Evolutionary conservation across 352 stramenopile genomes (phyloP).

Genomic region (Globisporangium acanthophoron): DNA sequence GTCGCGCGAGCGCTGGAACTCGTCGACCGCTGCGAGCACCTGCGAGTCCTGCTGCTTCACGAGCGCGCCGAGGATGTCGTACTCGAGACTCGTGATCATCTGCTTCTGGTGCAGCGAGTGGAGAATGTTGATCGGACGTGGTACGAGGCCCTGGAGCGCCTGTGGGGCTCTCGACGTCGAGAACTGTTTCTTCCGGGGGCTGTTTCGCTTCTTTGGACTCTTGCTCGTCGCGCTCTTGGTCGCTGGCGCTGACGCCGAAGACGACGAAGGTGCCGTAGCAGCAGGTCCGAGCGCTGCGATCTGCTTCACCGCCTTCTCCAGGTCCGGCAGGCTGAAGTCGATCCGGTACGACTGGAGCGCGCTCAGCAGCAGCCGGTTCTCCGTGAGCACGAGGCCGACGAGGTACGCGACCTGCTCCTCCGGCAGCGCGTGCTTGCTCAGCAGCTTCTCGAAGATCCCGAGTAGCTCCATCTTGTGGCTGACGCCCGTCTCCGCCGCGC

Average conservation of each 20-base stretch:
- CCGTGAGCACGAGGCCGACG: constrained; percentile 37
- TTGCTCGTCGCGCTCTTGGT: neutral
- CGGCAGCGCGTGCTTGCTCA: constrained; percentile 52
- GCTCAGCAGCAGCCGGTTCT: constrained; percentile 49
- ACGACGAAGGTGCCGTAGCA: neutral
- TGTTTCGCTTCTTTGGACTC: constrained; percentile 5
- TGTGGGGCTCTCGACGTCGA: constrained; percentile 1
- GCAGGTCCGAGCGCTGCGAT: constrained; percentile 32
- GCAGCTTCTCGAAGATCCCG: constrained; percentile 34
- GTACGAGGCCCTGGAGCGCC: constrained; percentile 5
- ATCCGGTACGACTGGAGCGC: constrained; percentile 48
- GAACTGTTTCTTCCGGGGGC: constrained; percentile 10
- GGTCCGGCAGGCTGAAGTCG: constrained; percentile 32
- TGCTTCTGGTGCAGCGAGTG: constrained; percentile 40
- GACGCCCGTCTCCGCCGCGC: constrained; percentile 9
- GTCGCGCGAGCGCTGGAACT: constrained; percentile 35
- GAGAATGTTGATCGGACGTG: constrained; percentile 33
- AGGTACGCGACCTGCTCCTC: constrained; percentile 48
- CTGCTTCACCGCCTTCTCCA: constrained; percentile 47
- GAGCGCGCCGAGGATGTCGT: constrained; percentile 50
- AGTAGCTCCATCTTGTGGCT: constrained; percentile 48
- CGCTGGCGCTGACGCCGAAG: neutral
- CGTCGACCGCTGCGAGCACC: constrained; percentile 31
- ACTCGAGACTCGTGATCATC: constrained; percentile 59
- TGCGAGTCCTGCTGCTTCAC: constrained; percentile 54